Percentiles rank a stretch among this genome's conserved stretches.
Evolutionary conservation across 495 filamentous ascomycete species (phyloP).

Genomic region (Staphylotrichum longicolle): DNA sequence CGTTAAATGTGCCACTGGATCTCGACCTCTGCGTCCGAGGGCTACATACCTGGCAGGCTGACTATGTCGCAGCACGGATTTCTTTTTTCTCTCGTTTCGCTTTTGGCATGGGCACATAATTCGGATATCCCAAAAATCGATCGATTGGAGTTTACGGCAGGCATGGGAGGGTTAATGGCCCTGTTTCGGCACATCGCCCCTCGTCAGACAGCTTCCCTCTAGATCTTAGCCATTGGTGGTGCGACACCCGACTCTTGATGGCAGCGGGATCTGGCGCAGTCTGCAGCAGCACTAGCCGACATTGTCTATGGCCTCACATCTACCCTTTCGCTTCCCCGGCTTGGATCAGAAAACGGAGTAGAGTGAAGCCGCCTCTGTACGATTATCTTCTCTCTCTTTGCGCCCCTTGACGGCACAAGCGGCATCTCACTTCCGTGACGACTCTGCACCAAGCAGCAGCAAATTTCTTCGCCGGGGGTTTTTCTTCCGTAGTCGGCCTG

Average conservation of each 20-base stretch:
- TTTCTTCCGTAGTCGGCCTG: conserved; percentile 38
- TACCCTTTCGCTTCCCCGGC: conserved; percentile 23
- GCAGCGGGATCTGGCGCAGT: conserved; percentile 32
- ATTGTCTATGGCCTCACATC: conserved; percentile 27
- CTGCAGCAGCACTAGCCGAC: conserved; percentile 39
- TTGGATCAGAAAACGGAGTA: conserved; percentile 36
- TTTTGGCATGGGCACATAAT: conserved; percentile 37
- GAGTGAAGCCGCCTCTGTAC: conserved; percentile 38
- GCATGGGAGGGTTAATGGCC: conserved; percentile 35
- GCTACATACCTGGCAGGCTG: conserved; percentile 8
- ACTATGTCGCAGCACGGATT: conserved; percentile 29
- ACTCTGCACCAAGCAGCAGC: conserved; percentile 29
- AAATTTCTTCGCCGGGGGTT: conserved; percentile 29
- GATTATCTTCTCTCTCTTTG: conserved; percentile 32
- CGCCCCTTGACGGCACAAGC: conserved; percentile 33
- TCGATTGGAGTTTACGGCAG: conserved; percentile 42
- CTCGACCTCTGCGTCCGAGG: not conserved
- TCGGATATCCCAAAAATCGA: conserved; percentile 42
- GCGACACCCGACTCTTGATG: conserved; percentile 37
- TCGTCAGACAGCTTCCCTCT: conserved; percentile 25
- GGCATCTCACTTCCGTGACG: conserved; percentile 35
- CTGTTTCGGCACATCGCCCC: conserved; percentile 34
- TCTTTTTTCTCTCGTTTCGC: conserved; percentile 29
- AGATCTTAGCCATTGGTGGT: conserved; percentile 34
- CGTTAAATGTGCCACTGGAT: conserved; percentile 20